Percentiles rank a stretch among this genome's conserved stretches.
phyloP scores from a whole-genome alignment of 768 basidiomycete species.

The Boletellus ananas region DNA sequence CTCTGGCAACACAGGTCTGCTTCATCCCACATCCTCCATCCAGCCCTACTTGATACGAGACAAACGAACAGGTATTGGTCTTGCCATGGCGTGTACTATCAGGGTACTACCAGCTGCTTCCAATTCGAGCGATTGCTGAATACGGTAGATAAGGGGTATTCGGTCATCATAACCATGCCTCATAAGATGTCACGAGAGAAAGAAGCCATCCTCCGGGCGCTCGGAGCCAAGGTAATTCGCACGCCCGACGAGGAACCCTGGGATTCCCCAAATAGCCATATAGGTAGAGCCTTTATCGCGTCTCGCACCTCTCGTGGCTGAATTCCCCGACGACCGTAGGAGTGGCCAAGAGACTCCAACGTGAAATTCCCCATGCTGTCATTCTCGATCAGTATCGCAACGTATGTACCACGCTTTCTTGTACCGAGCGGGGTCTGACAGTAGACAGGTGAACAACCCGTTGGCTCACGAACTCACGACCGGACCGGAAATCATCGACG shows the following conservation, averaged over 20 bases:
- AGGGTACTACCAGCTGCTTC: conserved; percentile 53
- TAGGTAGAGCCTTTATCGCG: conserved; percentile 60
- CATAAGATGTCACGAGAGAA: conserved; percentile 98
- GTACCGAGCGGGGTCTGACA: not conserved
- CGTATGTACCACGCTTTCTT: conserved; percentile 36
- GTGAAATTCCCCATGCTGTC: conserved; percentile 77
- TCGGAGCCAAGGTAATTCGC: conserved; percentile 92
- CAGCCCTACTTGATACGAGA: not conserved
- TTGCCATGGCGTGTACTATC: conserved; percentile 90
- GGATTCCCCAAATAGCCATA: conserved; percentile 87
- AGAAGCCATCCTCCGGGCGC: conserved; percentile 83
- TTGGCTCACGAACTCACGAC: conserved; percentile 89
- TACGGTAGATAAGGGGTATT: conserved; percentile 87
- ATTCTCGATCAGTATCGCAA: conserved; percentile 93
- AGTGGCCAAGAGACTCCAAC: conserved; percentile 73
- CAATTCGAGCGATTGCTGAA: conserved; percentile 50
- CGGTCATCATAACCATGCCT: conserved; percentile 85
- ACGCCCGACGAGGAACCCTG: conserved; percentile 88
- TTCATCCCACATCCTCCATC: not conserved
- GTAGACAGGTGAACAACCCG: conserved; percentile 69
- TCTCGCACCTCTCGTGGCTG: conserved; percentile 61
- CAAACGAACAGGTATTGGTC: conserved; percentile 67
- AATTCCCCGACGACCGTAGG: conserved; percentile 87
- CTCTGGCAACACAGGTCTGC: conserved; percentile 89
- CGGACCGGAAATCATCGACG: conserved; percentile 87